phyloP scores from a whole-genome alignment of 768 basidiomycete species.

The Lenzites betulinus region DNA sequence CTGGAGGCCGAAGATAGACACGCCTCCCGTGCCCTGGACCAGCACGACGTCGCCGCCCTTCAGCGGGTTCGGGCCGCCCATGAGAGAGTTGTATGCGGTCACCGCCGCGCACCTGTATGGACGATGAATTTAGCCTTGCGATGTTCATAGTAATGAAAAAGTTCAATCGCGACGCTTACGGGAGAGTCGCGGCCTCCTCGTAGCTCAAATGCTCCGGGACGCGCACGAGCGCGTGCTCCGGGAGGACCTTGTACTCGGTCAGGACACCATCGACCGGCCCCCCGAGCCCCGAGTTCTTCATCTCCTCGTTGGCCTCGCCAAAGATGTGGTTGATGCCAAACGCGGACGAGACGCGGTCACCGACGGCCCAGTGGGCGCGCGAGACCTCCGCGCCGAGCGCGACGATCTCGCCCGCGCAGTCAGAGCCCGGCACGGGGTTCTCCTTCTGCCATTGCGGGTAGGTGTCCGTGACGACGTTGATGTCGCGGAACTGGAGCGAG shows the following conservation, averaged over 20 bases:
- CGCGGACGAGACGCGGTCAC: conserved; percentile 61
- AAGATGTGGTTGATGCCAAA: conserved; percentile 50
- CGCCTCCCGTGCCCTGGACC: conserved; percentile 57
- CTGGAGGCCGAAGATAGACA: conserved; percentile 59
- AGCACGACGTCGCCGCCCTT: conserved; percentile 62
- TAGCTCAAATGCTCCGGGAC: conserved; percentile 60
- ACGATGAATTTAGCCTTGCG: background rate
- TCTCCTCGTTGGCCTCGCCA: conserved; percentile 43
- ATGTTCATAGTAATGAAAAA: background rate
- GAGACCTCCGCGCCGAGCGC: conserved; percentile 43
- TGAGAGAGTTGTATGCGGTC: conserved; percentile 64
- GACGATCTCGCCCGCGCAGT: conserved; percentile 62
- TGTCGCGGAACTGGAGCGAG: conserved; percentile 57
- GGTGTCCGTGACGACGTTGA: conserved; percentile 41
- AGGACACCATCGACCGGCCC: conserved; percentile 53
- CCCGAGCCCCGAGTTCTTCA: conserved; percentile 43
- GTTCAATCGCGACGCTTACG: conserved; percentile 44
- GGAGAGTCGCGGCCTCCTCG: conserved; percentile 65
- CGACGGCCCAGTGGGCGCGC: conserved; percentile 44
- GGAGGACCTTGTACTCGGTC: conserved; percentile 30
- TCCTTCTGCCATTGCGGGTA: conserved; percentile 42
- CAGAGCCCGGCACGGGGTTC: conserved; percentile 39
- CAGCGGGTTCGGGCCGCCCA: conserved; percentile 45
- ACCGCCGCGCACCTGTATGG: conserved; percentile 48
- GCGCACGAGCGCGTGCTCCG: conserved; percentile 41